These are phyloP conservation scores for Aspergillus alliaceus DNA, from an alignment of 2,329 filamentous ascomycete genomes.

Conservation along the genomic window DNA sequence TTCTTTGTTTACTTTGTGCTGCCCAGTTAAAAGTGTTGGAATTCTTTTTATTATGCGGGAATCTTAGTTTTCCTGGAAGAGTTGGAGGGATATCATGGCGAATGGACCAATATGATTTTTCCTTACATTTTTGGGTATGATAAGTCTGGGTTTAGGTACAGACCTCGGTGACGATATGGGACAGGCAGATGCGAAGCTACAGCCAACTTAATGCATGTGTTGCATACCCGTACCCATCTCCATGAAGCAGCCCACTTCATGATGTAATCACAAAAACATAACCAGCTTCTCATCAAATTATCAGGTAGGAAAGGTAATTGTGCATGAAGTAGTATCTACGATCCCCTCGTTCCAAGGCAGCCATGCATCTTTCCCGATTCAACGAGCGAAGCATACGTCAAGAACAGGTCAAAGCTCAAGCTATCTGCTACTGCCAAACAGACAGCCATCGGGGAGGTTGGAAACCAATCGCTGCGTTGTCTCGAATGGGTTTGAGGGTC, in stretches of 20 bases:
- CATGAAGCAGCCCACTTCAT: background rate
- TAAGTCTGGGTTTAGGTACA: background rate
- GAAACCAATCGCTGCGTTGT: constrained; percentile 6
- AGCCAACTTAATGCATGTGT: background rate
- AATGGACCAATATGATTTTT: background rate
- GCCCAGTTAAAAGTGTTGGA: background rate
- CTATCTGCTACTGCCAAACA: constrained; percentile 6
- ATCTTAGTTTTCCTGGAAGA: background rate
- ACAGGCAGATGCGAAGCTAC: background rate
- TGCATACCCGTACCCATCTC: background rate
- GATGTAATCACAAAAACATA: constrained; percentile 1
- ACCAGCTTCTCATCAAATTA: background rate
- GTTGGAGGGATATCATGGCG: background rate
- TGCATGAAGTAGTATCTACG: background rate
- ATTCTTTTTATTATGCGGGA: no score
- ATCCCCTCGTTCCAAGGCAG: constrained; percentile 12
- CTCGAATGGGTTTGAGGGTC: background rate
- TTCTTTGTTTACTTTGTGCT: background rate
- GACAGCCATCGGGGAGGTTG: constrained; percentile 1
- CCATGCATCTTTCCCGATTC: constrained; percentile 5
- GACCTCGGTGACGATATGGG: background rate
- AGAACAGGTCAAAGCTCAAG: constrained; percentile 16
- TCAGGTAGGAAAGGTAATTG: background rate
- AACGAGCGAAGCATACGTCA: constrained; percentile 10
- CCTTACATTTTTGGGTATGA: background rate